Base-by-base conservation (phyloP, 2,329 filamentous ascomycete genomes). In the Balansia obtecta region DNA sequence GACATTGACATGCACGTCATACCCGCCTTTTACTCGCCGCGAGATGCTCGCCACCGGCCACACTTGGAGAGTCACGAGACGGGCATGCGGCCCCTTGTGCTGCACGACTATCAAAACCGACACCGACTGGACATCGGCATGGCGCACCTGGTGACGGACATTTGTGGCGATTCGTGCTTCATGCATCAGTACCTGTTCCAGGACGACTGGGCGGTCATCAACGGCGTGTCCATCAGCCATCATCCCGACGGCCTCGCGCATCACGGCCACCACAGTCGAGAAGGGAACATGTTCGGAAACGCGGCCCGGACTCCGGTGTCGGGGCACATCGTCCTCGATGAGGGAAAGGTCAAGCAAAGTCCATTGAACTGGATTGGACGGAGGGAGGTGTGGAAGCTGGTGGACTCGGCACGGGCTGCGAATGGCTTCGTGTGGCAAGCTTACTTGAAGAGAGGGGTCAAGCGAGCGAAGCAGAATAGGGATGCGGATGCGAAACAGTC, bases 141-240 rank as follows among this genome's bases (percentile, higher is more conserved):
- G 46, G 70, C 68, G 1, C 70, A 73, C 53, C 58, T 68, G 11
- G 65, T 74, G 16, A 61, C 70, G 0, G 65, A 68, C 27, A 58
- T 65, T 9, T 73, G 71, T 54, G 71, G 72, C 18, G 70, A 73
- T 49, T 61, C 64, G 11, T 73, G 71, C 55, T 74, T 73, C 57
- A 64, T 74, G 54, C 71, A 73, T 56, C 67, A 71, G 7, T 74
- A 71, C 53, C 57, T 63, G 33, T 74, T 74, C 58, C 61, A 58
- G 39, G 70, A 73, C 56, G 63, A 67, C 56, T 75, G 72, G 72
- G 63, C 74, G 4, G 63, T 75, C 5, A 67, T 72, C 42, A 74
- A 73, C 53, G 72, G 72, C 5, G 63, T 71, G 56, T 68, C 70
- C 32, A 63, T 75, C 51, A 66, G 63, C 40, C 64, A 71, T 45